Evolutionary conservation across 2,329 filamentous ascomycete species (phyloP).

Genomic region (Diplocarpon rosae): DNA sequence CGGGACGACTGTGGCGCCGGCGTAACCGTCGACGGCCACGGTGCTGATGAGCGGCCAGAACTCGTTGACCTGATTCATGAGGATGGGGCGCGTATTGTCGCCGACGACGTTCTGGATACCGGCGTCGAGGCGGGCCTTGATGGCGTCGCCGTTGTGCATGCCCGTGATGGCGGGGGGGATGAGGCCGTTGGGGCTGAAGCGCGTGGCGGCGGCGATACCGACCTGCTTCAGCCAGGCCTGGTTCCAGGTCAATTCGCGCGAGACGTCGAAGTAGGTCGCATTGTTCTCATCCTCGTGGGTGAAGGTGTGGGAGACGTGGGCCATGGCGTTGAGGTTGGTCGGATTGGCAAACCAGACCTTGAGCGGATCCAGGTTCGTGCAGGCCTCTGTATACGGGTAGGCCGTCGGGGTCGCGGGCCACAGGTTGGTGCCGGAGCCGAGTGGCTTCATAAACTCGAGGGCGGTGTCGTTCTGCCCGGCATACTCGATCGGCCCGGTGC

Average conservation of each 20-base stretch:
- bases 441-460: slow-evolving; percentile 35
- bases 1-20: slow-evolving; percentile 44
- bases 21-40: slow-evolving; percentile 40
- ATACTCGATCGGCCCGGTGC: slow-evolving; percentile 33
- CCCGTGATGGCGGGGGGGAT: slow-evolving; percentile 55
- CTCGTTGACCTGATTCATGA: slow-evolving; percentile 35
- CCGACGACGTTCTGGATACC: slow-evolving; percentile 51
- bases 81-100: slow-evolving; percentile 46
- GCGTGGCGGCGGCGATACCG: slow-evolving; percentile 34
- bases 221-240: slow-evolving; percentile 45
- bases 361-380: slow-evolving; percentile 39
- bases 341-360: slow-evolving; percentile 42
- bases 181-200: slow-evolving; percentile 42
- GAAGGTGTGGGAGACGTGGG: slow-evolving; percentile 52
- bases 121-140: slow-evolving; percentile 46
- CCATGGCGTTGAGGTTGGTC: slow-evolving; percentile 41
- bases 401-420: slow-evolving; percentile 32
- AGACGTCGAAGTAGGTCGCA: slow-evolving; percentile 45
- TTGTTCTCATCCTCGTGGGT: slow-evolving; percentile 48
- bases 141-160: slow-evolving; percentile 51
- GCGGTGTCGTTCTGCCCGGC: slow-evolving; percentile 34
- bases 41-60: slow-evolving; percentile 47
- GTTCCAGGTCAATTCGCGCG: slow-evolving; percentile 49
- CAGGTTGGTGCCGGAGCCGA: slow-evolving; percentile 37
- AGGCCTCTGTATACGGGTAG: slow-evolving; percentile 27